Percentiles rank a stretch among this genome's conserved stretches.
Conservation (phyloP, 1,284 basidiomycete species). For the Vanrija humicola region DNA sequence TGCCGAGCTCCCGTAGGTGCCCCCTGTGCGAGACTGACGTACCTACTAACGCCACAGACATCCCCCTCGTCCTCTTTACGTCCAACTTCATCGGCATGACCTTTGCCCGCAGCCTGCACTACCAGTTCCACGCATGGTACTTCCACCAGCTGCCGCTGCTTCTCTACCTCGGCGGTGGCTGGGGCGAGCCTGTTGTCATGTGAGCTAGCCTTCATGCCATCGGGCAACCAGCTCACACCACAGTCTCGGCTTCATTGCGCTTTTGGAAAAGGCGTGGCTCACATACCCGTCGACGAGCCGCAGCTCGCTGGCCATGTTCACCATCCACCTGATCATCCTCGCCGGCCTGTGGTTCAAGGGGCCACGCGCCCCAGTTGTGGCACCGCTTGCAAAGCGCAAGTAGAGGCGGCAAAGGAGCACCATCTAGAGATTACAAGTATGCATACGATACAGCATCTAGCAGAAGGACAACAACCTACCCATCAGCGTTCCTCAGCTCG, state of each 20-base stretch:
- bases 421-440: no score
- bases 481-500: slow-evolving; percentile 46
- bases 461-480: slow-evolving; percentile 9
- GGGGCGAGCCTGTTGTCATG: slow-evolving; percentile 21
- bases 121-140: slow-evolving; percentile 99
- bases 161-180: slow-evolving; percentile 42
- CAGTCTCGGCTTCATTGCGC: slow-evolving; percentile 61
- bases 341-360: slow-evolving; percentile 52
- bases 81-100: slow-evolving; percentile 88
- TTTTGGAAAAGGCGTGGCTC: slow-evolving; percentile 83
- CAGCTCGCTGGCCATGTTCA: slow-evolving; percentile 64
- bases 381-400: no score
- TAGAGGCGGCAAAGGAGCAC: no score
- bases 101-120: slow-evolving; percentile 93
- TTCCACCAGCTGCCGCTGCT: slow-evolving; percentile 88
- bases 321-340: slow-evolving; percentile 60
- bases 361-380: not conserved
- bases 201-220: slow-evolving; percentile 16
- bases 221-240: slow-evolving; percentile 1
- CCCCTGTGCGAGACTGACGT: no score
- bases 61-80: slow-evolving; percentile 77
- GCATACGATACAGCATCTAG: not conserved
- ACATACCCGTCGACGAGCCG: slow-evolving; percentile 72
- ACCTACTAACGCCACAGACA: slow-evolving; percentile 56
- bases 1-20: slow-evolving; percentile 32